These are phyloP conservation scores for Papiliotrema laurentii DNA, from an alignment of 1,284 basidiomycete genomes.

Conservation along the genomic window DNA sequence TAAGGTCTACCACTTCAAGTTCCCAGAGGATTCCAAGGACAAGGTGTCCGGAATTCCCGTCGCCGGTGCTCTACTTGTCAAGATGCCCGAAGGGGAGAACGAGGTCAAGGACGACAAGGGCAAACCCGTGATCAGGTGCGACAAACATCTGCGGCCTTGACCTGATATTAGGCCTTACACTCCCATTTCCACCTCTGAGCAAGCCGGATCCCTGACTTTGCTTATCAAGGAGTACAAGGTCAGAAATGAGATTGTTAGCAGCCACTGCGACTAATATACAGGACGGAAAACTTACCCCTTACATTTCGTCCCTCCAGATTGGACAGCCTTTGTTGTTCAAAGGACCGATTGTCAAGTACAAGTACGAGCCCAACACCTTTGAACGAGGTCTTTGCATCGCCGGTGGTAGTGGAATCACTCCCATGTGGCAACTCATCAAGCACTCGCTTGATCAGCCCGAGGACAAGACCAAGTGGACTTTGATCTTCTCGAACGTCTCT, in stretches of 20 bases:
- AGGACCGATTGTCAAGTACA: slow-evolving; percentile 80
- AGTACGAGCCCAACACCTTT: slow-evolving; percentile 78
- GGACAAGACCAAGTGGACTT: slow-evolving; percentile 93
- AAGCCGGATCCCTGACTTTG: slow-evolving; percentile 70
- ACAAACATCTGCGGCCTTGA: background rate
- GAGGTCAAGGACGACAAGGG: slow-evolving; percentile 65
- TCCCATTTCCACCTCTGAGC: slow-evolving; percentile 68
- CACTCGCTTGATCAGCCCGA: slow-evolving; percentile 63
- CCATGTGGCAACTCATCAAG: slow-evolving; percentile 58
- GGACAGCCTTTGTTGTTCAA: slow-evolving; percentile 77
- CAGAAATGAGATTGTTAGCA: slow-evolving; percentile 17
- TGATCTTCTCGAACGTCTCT: slow-evolving; percentile 87
- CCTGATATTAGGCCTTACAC: slow-evolving; percentile 61
- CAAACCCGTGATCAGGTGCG: slow-evolving; percentile 77
- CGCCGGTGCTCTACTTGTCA: slow-evolving; percentile 56
- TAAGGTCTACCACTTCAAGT: slow-evolving; percentile 74
- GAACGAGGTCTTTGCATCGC: slow-evolving; percentile 84
- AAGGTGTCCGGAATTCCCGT: slow-evolving; percentile 61
- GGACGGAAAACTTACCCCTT: slow-evolving; percentile 70
- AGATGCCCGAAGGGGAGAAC: slow-evolving; percentile 49
- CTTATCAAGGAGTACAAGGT: slow-evolving; percentile 70
- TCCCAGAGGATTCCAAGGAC: slow-evolving; percentile 63
- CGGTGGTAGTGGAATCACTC: slow-evolving; percentile 57
- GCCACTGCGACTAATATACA: slow-evolving; percentile 34
- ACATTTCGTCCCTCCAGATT: slow-evolving; percentile 65